phyloP scores from a whole-genome alignment of 352 stramenopile species.

The Paralagenidium karlingii region DNA sequence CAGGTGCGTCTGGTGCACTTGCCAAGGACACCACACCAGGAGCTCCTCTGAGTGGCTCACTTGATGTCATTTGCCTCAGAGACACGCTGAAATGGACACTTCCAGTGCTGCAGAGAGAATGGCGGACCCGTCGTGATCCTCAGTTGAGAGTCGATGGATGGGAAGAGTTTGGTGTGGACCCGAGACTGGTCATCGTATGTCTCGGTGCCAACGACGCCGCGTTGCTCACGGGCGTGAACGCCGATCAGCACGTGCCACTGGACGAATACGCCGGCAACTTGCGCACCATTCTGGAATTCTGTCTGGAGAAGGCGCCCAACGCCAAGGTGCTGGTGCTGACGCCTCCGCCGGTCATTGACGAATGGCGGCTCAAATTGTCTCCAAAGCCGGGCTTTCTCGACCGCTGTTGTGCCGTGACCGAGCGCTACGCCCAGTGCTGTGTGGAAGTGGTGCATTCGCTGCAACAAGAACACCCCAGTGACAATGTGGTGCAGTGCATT shows the following conservation, averaged over 20 bases:
- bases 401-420: slow-evolving; percentile 21
- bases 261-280: slow-evolving; percentile 29
- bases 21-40: slow-evolving; percentile 4
- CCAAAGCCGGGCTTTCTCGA: slow-evolving; percentile 10
- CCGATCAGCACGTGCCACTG: slow-evolving; percentile 24
- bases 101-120: too few relatives aligned
- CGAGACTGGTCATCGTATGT: slow-evolving; percentile 33
- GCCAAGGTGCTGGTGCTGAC: slow-evolving; percentile 1
- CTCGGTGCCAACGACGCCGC: slow-evolving; percentile 51
- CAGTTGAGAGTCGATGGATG: too few relatives aligned
- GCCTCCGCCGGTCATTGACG: slow-evolving; percentile 5
- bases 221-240: slow-evolving; percentile 11
- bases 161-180: too few relatives aligned
- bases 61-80: too few relatives aligned
- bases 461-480: neutral
- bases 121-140: too few relatives aligned
- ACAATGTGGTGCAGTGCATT: neutral
- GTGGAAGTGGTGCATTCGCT: slow-evolving; percentile 25
- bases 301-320: neutral
- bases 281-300: neutral
- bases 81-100: too few relatives aligned
- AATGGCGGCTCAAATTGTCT: neutral
- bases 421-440: slow-evolving; percentile 27
- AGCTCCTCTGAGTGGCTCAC: too few relatives aligned
- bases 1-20: slow-evolving; percentile 9